Conservation (phyloP, 139 green algal genomes). For the Chlamydomonas sp. region DNA sequence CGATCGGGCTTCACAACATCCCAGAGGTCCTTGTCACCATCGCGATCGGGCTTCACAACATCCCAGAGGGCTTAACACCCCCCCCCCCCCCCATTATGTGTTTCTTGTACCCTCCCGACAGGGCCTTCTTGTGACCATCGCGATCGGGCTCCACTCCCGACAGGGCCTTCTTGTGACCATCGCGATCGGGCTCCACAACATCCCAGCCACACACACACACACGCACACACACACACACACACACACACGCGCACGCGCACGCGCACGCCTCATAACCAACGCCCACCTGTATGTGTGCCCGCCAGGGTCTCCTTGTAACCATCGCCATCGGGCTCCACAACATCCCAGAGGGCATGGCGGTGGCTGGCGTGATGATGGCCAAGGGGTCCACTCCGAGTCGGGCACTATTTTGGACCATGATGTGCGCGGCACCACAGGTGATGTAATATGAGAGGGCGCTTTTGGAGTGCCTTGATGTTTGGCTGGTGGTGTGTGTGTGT, state of each 20-base stretch:
- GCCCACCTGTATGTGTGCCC: background rate
- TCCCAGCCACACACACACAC: no score
- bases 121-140: constrained; percentile 86
- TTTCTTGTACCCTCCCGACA: constrained; percentile 33
- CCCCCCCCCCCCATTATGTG: no score
- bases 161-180: constrained; percentile 94
- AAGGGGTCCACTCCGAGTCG: constrained; percentile 58
- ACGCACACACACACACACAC: no score
- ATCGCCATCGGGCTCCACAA: constrained; percentile 90
- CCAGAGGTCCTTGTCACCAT: constrained; percentile 94
- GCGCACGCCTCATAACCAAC: background rate
- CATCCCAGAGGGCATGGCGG: constrained; percentile 91
- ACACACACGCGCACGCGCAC: no score
- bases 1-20: constrained; percentile 89
- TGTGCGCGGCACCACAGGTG: constrained; percentile 77
- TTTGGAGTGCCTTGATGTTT: no score
- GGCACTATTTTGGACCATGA: constrained; percentile 76
- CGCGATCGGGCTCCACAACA: no score
- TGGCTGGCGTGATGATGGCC: constrained; percentile 83
- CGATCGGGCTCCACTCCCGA: constrained; percentile 89
- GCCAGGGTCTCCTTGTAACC: constrained; percentile 81
- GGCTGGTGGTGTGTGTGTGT: no score
- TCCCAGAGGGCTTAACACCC: constrained; percentile 96
- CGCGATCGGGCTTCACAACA: constrained; percentile 87
- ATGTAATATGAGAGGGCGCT: no score